Evolutionary conservation across 2,329 filamentous ascomycete species (phyloP), one percentile per base, ranked within the genome.

Genomic region (Fusarium buharicum): DNA sequence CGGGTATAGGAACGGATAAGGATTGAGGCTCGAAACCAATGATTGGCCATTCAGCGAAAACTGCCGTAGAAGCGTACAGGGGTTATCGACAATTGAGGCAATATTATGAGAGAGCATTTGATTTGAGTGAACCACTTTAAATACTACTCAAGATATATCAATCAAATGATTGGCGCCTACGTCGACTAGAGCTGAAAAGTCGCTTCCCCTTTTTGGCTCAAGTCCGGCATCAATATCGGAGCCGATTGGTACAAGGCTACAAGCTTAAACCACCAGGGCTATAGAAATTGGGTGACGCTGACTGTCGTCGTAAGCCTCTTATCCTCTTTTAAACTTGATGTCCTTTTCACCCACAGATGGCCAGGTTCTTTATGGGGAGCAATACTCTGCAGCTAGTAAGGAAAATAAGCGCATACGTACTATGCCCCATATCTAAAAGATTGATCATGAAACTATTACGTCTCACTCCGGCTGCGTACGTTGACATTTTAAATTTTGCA

Each of bases 361-460:
- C 44, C 48, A 37, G 56, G 56, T 59, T 37, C 24, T 11, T 16
- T 34, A 60, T 55, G 31, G 49, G 30, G 55, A 54, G 41, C 20
- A 22, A n/a, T 47, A 48, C 28, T 33, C 40, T 47, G 30, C 40
- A 55, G 24, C 33, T 43, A 33, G 11, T 46, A 37, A 52, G 41
- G 33, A 40, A 24, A 24, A n/a, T 37, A 17, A 55, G 27, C n/a
- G 55, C 56, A 41, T 60, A 59, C 56, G 56, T 59, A 55, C 36
- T 55, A 37, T 34, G 41, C 48, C 41, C 56, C 56, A 60, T 59
- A 59, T 28, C 14, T n/a, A 24, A 55, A 31, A 27, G 56, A 53
- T 40, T 31, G 31, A 6, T 54, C 41, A 41, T 59, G 55, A 60
- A 55, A 60, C 55, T 59, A 59, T 59, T 59, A 59, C 56, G 56